Conservation (phyloP, 108 stramenopile species). For the Epithemia pelagica region DNA sequence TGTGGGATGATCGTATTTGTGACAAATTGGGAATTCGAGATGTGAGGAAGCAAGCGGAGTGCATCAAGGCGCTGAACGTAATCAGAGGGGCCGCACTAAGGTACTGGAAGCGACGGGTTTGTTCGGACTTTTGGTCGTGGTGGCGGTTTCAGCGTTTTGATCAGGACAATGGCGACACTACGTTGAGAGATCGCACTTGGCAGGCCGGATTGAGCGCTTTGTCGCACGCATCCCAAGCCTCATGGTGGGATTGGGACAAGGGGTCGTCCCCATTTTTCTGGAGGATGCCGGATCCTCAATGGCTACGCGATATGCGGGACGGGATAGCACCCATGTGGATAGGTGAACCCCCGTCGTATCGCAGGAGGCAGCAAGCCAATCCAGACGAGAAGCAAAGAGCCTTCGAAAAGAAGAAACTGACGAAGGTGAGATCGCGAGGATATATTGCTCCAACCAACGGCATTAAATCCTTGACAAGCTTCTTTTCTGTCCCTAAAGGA, state of each 20-base stretch:
- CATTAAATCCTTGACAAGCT: not conserved
- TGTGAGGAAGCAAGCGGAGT: not conserved
- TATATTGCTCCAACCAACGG: not conserved
- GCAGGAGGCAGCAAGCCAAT: not conserved
- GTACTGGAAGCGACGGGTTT: not conserved
- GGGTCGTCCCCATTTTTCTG: conserved; percentile 33
- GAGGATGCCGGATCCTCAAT: conserved; percentile 19
- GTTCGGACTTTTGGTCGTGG: not conserved
- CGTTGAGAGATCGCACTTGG: not conserved
- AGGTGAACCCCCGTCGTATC: not conserved
- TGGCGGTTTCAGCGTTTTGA: not conserved
- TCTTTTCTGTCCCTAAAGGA: conserved; percentile 30
- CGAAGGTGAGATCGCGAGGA: not conserved
- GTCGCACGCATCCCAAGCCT: not conserved
- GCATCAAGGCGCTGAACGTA: not conserved
- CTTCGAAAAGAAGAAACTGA: not conserved
- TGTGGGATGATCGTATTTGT: not conserved
- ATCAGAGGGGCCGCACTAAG: not conserved
- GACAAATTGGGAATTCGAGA: not conserved
- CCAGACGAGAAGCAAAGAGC: not conserved
- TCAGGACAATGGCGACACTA: not conserved
- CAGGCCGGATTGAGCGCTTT: conserved; percentile 12
- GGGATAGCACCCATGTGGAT: not conserved
- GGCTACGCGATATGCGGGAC: not conserved
- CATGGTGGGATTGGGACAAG: conserved; percentile 34